Evolutionary conservation across 352 stramenopile species (phyloP).

Genomic region (Globisporangium perplexum): DNA sequence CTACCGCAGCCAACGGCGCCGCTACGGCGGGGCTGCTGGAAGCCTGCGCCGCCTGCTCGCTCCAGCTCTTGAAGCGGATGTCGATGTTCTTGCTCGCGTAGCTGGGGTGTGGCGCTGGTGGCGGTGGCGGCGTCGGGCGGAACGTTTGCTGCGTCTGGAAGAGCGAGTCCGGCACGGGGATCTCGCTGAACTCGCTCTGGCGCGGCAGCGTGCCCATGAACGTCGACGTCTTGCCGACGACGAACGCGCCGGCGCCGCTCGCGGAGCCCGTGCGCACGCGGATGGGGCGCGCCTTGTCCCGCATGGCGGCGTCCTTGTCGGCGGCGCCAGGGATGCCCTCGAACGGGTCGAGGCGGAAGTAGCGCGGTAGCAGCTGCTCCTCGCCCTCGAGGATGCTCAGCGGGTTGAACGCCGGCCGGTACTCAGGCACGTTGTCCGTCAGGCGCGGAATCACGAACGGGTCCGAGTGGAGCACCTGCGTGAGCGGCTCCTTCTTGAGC

Average conservation of each 20-base stretch:
- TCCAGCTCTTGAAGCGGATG: slow-evolving; percentile 4
- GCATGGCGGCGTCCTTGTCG: neutral
- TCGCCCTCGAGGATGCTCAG: slow-evolving; percentile 63
- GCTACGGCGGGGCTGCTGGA: too few species aligned
- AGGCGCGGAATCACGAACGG: slow-evolving; percentile 70
- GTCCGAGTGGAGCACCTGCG: slow-evolving; percentile 42
- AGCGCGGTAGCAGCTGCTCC: slow-evolving; percentile 60
- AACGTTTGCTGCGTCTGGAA: slow-evolving; percentile 35
- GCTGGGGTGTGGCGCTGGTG: slow-evolving; percentile 9
- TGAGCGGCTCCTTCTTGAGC: slow-evolving; percentile 44
- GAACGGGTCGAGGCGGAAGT: slow-evolving; percentile 48
- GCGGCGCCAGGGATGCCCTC: slow-evolving; percentile 13
- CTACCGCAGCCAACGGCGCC: too few species aligned
- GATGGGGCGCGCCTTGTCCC: neutral
- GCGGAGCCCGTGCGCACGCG: neutral
- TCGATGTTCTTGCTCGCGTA: slow-evolving; percentile 15
- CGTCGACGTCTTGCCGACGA: slow-evolving; percentile 29
- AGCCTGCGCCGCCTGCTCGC: neutral
- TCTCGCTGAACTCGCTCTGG: slow-evolving; percentile 45
- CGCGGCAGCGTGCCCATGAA: slow-evolving; percentile 60
- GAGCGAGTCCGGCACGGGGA: slow-evolving; percentile 40
- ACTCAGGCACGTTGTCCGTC: slow-evolving; percentile 68
- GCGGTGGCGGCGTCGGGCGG: slow-evolving; percentile 10
- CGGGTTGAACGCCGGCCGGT: slow-evolving; percentile 63
- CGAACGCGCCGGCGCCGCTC: slow-evolving; percentile 3